Base-by-base conservation (phyloP, 345 rosid genomes). In the Camelina neglecta region DNA sequence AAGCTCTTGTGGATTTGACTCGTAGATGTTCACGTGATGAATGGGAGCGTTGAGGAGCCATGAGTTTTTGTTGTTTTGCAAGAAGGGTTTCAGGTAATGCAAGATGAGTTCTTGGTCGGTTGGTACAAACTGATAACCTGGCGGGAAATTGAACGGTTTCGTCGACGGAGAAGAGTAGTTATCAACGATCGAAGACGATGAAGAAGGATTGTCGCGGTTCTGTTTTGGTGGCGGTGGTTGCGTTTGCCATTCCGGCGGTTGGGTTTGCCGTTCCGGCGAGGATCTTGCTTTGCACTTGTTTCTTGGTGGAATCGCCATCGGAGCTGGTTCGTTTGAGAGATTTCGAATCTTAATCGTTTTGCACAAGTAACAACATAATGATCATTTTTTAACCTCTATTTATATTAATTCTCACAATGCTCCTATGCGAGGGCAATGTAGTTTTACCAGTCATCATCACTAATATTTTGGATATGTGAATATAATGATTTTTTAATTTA, bases 181-280 rank as follows among this genome's bases (percentile, higher is more conserved):
- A 60, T 60, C 48, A 38, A 29, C 11, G 65, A 7, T 16, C 47
- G 48, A 60, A 38, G 64, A 36, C 18, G 64, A 60, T 16, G 65
- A 38, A 60, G 65, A 20, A 12, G 60, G 36, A 18, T 11, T 20
- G 26, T 60, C 4, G 29, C 16, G 5, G 48, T 18, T 38, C 4
- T 4, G 48, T 29, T 29, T 29, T 11, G 16, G 65, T 38, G 31
- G 44, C 31, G 31, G 31, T 29, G 5, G 31, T 29, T 29, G 31
- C 5, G 31, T 29, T 29, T 29, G 31, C 31, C 31, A 29, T n/a
- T 56, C 24, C 55, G 55, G 11, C 8, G 60, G 39, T 29, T 56
- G 20, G 4, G 23, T 60, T 60, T 36, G 9, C 29, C 6, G 5
- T 60, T 60, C 31, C 31, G 48, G 65, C 29, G 65, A 60, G 65